phyloP scores from a whole-genome alignment of 495 filamentous ascomycete genomes.

The Saxispiralis lemnorum region DNA sequence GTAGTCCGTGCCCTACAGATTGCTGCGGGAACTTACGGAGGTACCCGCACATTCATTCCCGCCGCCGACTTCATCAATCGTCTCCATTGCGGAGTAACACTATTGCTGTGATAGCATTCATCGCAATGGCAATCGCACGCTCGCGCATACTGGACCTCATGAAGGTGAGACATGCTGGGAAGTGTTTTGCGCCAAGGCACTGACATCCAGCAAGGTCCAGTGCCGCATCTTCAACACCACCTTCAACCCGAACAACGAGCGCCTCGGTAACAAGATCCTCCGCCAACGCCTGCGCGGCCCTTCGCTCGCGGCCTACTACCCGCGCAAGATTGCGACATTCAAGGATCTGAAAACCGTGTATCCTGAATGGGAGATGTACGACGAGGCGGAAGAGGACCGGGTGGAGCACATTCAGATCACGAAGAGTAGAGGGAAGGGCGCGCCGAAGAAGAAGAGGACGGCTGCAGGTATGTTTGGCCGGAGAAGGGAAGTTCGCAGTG shows the following conservation, averaged over 20 bases:
- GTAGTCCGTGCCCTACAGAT: no score
- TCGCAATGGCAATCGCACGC: conserved; percentile 50
- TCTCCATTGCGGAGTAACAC: no score
- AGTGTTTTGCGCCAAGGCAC: neutral
- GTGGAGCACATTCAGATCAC: conserved; percentile 57
- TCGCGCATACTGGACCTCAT: conserved; percentile 58
- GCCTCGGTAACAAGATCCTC: conserved; percentile 75
- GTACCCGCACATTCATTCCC: no score
- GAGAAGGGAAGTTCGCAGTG: no score
- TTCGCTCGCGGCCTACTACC: conserved; percentile 68
- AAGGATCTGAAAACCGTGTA: conserved; percentile 48
- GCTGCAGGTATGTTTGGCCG: conserved; percentile 26
- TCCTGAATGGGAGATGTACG: conserved; percentile 42
- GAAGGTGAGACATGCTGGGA: conserved; percentile 38
- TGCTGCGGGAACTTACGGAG: no score
- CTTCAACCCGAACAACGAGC: conserved; percentile 66
- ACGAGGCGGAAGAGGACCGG: conserved; percentile 63
- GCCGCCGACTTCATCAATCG: no score
- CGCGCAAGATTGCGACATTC: conserved; percentile 49
- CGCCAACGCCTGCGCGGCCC: conserved; percentile 70
- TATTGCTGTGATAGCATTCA: no score
- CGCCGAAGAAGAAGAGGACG: conserved; percentile 76
- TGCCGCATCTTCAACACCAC: conserved; percentile 80
- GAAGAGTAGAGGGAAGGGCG: conserved; percentile 68
- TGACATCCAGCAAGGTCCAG: conserved; percentile 42